A percentile compares a stretch with the other conserved stretches of the same genome.
Conservation (phyloP, 2,329 filamentous ascomycete genomes). For the Diaporthe sp. region DNA sequence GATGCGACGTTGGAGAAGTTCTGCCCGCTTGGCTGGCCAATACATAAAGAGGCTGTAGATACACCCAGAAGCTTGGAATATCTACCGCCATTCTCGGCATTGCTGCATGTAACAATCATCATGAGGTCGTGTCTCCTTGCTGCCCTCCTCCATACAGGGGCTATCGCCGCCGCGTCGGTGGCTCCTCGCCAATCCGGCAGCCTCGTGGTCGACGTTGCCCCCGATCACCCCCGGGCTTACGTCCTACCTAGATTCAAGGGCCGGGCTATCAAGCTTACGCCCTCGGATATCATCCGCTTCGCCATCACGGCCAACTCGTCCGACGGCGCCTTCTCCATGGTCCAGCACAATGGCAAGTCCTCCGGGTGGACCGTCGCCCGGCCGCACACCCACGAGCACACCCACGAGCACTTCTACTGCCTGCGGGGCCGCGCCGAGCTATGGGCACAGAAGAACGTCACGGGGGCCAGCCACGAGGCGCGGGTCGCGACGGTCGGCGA, state of each 20-base stretch:
- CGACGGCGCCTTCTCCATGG: slow-evolving; percentile 6
- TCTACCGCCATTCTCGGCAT: neutral
- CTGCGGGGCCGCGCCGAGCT: slow-evolving; percentile 21
- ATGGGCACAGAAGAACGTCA: slow-evolving; percentile 6
- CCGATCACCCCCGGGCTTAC: neutral
- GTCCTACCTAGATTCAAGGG: slow-evolving; percentile 11
- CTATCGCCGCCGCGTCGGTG: neutral
- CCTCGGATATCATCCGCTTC: slow-evolving; percentile 9
- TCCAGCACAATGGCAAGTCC: slow-evolving; percentile 15
- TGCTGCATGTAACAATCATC: neutral
- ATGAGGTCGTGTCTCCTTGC: neutral
- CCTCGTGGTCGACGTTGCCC: neutral
- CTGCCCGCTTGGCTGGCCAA: neutral
- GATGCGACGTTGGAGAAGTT: neutral
- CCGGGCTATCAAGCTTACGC: slow-evolving; percentile 5
- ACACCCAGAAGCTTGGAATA: neutral
- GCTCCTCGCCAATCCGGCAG: neutral
- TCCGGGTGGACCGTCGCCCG: slow-evolving; percentile 16
- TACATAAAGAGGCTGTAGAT: neutral
- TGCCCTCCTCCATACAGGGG: neutral
- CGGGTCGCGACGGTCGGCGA: slow-evolving; percentile 5
- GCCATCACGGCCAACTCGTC: slow-evolving; percentile 11
- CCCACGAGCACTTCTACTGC: slow-evolving; percentile 22
- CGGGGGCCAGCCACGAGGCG: slow-evolving; percentile 8
- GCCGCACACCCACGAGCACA: slow-evolving; percentile 6